Percentiles rank a stretch among this genome's conserved stretches.
phyloP scores from a whole-genome alignment of 2,329 filamentous ascomycete species.

The Stagonosporopsis rhizophila region DNA sequence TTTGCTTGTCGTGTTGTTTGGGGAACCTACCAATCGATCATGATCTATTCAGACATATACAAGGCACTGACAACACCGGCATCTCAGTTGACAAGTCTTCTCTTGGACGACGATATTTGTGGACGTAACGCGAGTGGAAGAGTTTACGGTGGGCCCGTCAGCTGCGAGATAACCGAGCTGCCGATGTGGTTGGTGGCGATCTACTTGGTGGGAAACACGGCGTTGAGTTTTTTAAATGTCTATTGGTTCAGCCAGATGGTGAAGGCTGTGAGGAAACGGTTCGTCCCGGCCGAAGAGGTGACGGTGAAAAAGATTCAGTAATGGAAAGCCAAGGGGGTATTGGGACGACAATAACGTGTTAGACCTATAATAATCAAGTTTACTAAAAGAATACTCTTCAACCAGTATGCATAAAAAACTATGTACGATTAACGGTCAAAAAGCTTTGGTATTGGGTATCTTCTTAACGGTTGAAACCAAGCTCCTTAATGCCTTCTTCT shows the following conservation, averaged over 20 bases:
- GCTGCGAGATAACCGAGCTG: slow-evolving; percentile 49
- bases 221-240: slow-evolving; percentile 76
- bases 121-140: slow-evolving; percentile 52
- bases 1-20: slow-evolving; percentile 79
- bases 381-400: neutral
- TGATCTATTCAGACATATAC: slow-evolving; percentile 72
- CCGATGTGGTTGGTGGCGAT: slow-evolving; percentile 72
- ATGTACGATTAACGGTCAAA: neutral
- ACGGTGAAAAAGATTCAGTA: slow-evolving; percentile 26
- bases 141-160: slow-evolving; percentile 22
- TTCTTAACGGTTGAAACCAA: slow-evolving; percentile 29
- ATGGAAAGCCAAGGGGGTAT: neutral
- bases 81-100: slow-evolving; percentile 20
- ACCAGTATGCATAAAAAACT: neutral
- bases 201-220: slow-evolving; percentile 75
- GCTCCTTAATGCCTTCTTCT: slow-evolving; percentile 41
- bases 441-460: slow-evolving; percentile 4
- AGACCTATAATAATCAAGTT: no score
- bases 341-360: neutral
- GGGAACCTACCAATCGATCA: slow-evolving; percentile 73
- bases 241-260: slow-evolving; percentile 91
- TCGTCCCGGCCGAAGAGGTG: slow-evolving; percentile 55
- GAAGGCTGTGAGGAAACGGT: slow-evolving; percentile 77
- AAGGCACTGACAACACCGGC: slow-evolving; percentile 45
- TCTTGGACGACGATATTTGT: slow-evolving; percentile 52